phyloP scores from a whole-genome alignment of 2,329 filamentous ascomycete species.

The Xylariaceae sp. region DNA sequence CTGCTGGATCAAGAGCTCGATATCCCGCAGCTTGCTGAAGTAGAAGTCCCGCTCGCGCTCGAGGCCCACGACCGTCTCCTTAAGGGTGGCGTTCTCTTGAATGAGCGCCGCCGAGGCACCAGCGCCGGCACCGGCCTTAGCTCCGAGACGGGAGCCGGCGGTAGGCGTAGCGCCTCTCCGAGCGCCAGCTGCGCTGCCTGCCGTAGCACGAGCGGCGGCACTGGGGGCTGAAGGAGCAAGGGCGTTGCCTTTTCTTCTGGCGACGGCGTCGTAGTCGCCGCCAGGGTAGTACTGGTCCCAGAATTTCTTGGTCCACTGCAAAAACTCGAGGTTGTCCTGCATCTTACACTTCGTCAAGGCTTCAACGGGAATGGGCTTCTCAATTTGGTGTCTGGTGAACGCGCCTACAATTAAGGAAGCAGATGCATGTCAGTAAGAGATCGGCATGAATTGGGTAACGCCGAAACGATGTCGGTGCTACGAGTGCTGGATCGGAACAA shows the following conservation, averaged over 20 bases:
- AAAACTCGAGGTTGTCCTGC: constrained; percentile 99
- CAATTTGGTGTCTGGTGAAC: constrained; percentile 81
- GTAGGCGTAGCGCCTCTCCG: constrained; percentile 59
- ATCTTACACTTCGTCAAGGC: constrained; percentile 96
- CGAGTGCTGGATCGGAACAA: background rate
- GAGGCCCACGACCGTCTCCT: constrained; percentile 90
- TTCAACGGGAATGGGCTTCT: constrained; percentile 85
- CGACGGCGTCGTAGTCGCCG: constrained; percentile 89
- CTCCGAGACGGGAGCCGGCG: constrained; percentile 42
- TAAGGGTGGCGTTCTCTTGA: constrained; percentile 80
- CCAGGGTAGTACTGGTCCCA: constrained; percentile 99
- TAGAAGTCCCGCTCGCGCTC: constrained; percentile 98
- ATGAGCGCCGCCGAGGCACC: constrained; percentile 66
- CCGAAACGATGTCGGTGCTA: background rate
- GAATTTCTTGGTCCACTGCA: constrained; percentile 94
- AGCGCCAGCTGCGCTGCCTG: constrained; percentile 47
- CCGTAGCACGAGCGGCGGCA: constrained; percentile 29
- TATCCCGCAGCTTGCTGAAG: constrained; percentile 97
- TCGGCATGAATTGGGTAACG: background rate
- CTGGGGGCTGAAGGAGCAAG: constrained; percentile 47
- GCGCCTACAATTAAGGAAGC: constrained; percentile 49
- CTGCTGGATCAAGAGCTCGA: constrained; percentile 89
- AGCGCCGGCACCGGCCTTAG: constrained; percentile 26
- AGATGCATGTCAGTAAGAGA: constrained; percentile 4
- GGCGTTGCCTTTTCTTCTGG: constrained; percentile 72